Percentiles rank a stretch among this genome's conserved stretches.
Evolutionary conservation across 164 flowering plant genomes (phyloP).

Genomic region (Macadamia integrifolia): DNA sequence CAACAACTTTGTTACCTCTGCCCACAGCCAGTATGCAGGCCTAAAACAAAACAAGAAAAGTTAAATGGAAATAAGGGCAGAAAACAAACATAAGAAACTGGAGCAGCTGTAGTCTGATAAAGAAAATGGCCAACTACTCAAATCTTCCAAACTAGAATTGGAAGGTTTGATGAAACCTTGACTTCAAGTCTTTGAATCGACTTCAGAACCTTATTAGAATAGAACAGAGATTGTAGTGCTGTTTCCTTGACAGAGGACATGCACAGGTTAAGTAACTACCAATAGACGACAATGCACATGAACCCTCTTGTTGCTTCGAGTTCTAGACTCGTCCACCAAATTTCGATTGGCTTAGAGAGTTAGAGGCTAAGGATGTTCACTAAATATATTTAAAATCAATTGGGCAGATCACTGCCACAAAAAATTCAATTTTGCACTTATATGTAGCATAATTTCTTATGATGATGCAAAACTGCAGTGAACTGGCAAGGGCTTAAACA

Average conservation of each 20-base stretch:
- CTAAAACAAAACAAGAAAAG: conserved; percentile 29
- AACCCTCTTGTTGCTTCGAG: too few relatives aligned
- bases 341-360: too few relatives aligned
- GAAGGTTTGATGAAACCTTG: background rate
- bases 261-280: background rate
- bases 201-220: background rate
- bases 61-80: background rate
- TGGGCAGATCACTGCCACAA: too few relatives aligned
- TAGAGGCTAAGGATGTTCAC: too few relatives aligned
- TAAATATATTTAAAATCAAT: too few relatives aligned
- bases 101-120: too few relatives aligned
- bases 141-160: too few relatives aligned
- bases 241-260: background rate
- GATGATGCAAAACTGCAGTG: background rate
- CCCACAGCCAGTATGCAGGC: conserved; percentile 97
- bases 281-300: too few relatives aligned
- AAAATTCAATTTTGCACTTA: background rate
- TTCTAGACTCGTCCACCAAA: too few relatives aligned
- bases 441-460: background rate
- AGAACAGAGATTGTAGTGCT: background rate
- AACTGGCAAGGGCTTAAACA: too few relatives aligned
- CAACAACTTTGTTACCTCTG: conserved; percentile 87
- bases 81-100: background rate
- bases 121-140: too few relatives aligned
- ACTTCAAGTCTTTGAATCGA: background rate